Percentiles rank a stretch among this genome's conserved stretches.
These are phyloP conservation scores for Colletotrichum gloeosporioides DNA, from an alignment of 2,329 filamentous ascomycete genomes.

Conservation along the genomic window DNA sequence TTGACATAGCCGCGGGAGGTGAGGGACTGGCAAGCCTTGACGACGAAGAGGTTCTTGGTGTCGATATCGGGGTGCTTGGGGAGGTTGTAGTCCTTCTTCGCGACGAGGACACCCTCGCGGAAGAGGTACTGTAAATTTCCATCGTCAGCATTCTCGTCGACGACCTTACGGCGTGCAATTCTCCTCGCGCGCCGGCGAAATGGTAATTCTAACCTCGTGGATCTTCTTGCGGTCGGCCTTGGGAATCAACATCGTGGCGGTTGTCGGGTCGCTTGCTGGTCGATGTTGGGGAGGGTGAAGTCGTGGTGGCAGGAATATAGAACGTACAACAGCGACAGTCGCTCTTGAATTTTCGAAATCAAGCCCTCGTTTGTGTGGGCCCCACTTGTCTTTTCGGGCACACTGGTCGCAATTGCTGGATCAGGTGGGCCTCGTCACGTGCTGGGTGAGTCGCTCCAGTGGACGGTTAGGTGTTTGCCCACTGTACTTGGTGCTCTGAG, in stretches of 20 bases:
- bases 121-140: conserved; percentile 80
- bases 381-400: not conserved
- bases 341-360: conserved; percentile 39
- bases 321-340: not conserved
- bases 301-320: conserved; percentile 38
- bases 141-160: conserved; percentile 24
- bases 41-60: conserved; percentile 99
- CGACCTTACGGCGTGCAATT: not conserved
- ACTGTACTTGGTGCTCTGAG: not conserved
- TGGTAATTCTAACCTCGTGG: conserved; percentile 68
- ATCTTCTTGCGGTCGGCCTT: conserved; percentile 99
- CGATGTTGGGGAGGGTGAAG: conserved; percentile 56
- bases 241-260: conserved; percentile 91
- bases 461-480: not conserved
- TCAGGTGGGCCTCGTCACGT: not conserved
- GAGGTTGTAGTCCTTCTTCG: conserved; percentile 99
- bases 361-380: not conserved
- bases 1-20: conserved; percentile 98
- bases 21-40: conserved; percentile 99
- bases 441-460: not conserved
- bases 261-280: conserved; percentile 41
- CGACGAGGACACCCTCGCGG: conserved; percentile 91
- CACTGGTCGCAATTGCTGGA: not conserved
- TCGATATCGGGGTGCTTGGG: conserved; percentile 98
- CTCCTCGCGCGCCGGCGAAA: not conserved